Base-by-base conservation (phyloP, 2,329 filamentous ascomycete species). In the Apiospora aurea region DNA sequence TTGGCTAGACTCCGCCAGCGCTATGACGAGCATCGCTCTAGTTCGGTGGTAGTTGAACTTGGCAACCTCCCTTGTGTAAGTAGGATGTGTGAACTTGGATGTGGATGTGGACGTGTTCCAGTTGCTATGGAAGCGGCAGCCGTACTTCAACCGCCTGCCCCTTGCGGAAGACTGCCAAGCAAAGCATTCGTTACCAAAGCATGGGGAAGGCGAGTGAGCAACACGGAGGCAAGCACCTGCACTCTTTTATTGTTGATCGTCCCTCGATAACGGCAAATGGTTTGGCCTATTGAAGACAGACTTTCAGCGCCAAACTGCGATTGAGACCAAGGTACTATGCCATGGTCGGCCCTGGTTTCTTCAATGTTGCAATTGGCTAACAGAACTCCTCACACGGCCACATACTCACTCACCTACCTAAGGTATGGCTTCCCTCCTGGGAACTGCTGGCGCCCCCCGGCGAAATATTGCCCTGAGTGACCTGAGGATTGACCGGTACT, bases 21-120 rank as follows among this genome's bases (percentile, higher is more conserved):
- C 53, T 61, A 61, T 64, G 57, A 64, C 57, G 34, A 21, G 53
- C 53, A 41, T 64, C 41, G 57, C 57, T 64, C 24, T 64, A 64
- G 57, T 64, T 24, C 41, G n/a, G 57, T 64, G 57, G 57, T 41
- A 41, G 34, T 64, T 13, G 18, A 64, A n/a, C 57, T 64, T 64
- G 57, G 53, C 53, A 57, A 57, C 14, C 26, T 5, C 26, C 26
- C 26, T 57, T 34, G 34, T 57, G 51, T 57, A 57, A 34, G 26
- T 57, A 49, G 51, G 34, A 57, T 21, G 26, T 29, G 26, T 5
- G 10, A 29, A 49, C 46, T 43, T 44, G 43, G 13, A 16, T 16
- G 44, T 8, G 16, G 7, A 16, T 47, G 44, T 47, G 44, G 44
- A 18, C 13, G 44, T 47, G 16, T 21, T 21, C 6, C 44, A 47